Evolutionary conservation across 2,329 filamentous ascomycete genomes (phyloP), one percentile per base, ranked within the genome.

Genomic region (Nemania sp.): DNA sequence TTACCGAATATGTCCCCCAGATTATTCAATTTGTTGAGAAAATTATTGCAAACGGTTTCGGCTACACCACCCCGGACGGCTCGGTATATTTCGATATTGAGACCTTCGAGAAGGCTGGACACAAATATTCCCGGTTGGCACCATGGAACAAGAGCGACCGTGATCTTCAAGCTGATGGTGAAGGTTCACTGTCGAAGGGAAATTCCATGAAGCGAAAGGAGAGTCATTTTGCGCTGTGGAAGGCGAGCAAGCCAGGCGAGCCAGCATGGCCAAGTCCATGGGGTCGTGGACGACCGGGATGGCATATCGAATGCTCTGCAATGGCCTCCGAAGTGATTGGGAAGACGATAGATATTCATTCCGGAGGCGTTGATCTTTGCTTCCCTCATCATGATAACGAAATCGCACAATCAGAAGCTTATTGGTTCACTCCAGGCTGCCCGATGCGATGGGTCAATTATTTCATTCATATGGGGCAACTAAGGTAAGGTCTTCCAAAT

Each of bases 31-130:
- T 57, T 31, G 46, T 54, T 26, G 50, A 57, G 42, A 23, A 48
- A 36, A 47, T 54, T 33, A 42, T 54, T 23, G 50, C 45, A 17
- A 50, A 54, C 14, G 42, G 51, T 6, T 57, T 57, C 20, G 54
- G 47, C 26, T 57, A 57, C 50, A 46, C 49, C 22, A 57, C 49
- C 45, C 22, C 54, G 36, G 51, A 54, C 36, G 54, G 54, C n/a
- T 54, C 54, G 17, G 54, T 57, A 36, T 57, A 57, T 44, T 54
- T 54, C 36, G 54, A 57, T 34, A 57, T 57, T 14, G 41, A 49
- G 24, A 33, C 50, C 23, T 57, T 54, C 30, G 50, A 57, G 42
- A 54, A 57, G 51, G 46, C 54, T 6, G 54, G 54, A 15, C 42
- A 57, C 9, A 54, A 28, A 33, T 57, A 57, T 31, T 17, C 45